Evolutionary conservation across 2,329 filamentous ascomycete species (phyloP), one percentile per base, ranked within the genome.

Genomic region (Ceratocystis eucalypticola): DNA sequence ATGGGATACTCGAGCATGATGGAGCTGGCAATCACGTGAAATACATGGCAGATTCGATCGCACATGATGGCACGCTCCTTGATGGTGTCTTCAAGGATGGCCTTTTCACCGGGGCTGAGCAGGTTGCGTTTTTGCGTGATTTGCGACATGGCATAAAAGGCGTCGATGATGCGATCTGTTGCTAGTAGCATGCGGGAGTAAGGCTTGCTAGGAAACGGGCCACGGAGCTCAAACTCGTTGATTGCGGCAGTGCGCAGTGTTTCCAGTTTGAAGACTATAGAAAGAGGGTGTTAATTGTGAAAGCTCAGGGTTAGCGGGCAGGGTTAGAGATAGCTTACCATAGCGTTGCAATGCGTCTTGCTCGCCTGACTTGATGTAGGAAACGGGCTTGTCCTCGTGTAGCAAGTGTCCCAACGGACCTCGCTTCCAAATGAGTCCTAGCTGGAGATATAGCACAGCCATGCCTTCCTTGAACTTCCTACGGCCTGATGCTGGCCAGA

Each of bases 61-160:
- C 91, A 96, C 41, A 99, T 80, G 69, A 92, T 85, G 8, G 82
- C 84, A 65, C 94, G 84, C 75, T 99, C 93, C 7, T 84, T 79
- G 3, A 84, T 81, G 1, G 94, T 97, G 74, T 89, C 91, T 69
- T 84, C 81, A 46, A 99, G 78, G 46, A 97, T 82, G 7, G 88
- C 86, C 66, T 87, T 85, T 76, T 97, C 93, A 3, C 93, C 92
- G 30, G 87, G 83, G 2, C 86, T 91, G 0, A 90, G 83, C 46
- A 83, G 82, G 10, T 87, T 79, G 68, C 93, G 89, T 72, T 92
- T 93, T 72, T 88, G 82, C 46, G 96, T 91, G 69, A 96, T 87
- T 10, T 96, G 84, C 69, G 93, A 95, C 90, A 99, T 96, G 64
- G 92, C 91, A 73, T 97, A 92, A 75, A 99, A 96, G 46, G 90